A percentile compares a stretch with the other conserved stretches of the same genome.
Evolutionary conservation across 75 land plant genomes (phyloP).

Genomic region (Pinus tabuliformis): DNA sequence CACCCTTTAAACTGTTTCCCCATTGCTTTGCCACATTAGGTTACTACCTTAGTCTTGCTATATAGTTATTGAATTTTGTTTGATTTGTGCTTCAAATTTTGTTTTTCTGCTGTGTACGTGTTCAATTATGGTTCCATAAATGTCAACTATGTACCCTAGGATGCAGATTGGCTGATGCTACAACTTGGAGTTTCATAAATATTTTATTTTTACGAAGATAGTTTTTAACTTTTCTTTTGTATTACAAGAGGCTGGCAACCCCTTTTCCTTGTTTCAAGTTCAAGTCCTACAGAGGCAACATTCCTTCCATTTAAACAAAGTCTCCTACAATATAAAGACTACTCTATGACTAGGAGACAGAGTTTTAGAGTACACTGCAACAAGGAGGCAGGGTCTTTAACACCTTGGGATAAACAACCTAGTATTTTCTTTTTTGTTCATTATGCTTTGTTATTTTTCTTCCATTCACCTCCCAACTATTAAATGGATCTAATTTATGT

Average conservation of each 20-base stretch:
- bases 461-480: too few species aligned
- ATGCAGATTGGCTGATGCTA: background rate
- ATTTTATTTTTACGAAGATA: too few species aligned
- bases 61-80: background rate
- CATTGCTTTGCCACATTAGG: background rate
- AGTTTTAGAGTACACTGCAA: too few species aligned
- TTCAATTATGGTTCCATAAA: background rate
- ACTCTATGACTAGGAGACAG: too few species aligned
- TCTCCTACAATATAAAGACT: too few species aligned
- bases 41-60: background rate
- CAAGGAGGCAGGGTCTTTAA: background rate
- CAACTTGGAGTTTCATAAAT: too few species aligned
- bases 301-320: background rate
- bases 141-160: too few species aligned
- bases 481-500: background rate
- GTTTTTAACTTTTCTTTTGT: background rate
- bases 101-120: background rate
- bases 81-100: background rate
- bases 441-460: background rate
- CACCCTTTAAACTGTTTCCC: background rate
- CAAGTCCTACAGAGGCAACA: background rate
- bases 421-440: background rate
- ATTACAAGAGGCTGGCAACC: background rate
- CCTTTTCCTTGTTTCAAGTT: background rate
- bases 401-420: background rate